phyloP scores from a whole-genome alignment of 495 filamentous ascomycete genomes.

The Cercophora samala region DNA sequence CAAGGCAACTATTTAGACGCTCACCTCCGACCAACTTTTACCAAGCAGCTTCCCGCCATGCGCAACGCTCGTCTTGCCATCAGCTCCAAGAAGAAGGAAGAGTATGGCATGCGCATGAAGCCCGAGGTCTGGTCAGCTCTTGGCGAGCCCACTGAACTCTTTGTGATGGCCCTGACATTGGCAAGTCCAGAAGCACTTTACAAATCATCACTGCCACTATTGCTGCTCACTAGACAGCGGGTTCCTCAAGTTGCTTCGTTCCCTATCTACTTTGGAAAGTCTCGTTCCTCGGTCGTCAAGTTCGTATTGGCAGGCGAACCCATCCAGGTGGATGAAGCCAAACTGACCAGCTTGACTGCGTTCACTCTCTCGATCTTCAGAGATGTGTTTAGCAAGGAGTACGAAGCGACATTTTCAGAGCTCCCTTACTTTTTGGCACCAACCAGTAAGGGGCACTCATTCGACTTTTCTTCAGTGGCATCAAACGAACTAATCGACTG shows the following conservation, averaged over 20 bases:
- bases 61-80: slow-evolving; percentile 86
- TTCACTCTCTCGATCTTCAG: slow-evolving; percentile 76
- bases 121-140: slow-evolving; percentile 66
- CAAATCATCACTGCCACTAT: slow-evolving; percentile 59
- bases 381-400: slow-evolving; percentile 89
- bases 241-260: slow-evolving; percentile 68
- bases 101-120: slow-evolving; percentile 77
- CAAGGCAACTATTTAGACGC: slow-evolving; percentile 66
- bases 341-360: slow-evolving; percentile 44
- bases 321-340: slow-evolving; percentile 33
- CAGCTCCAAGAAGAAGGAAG: slow-evolving; percentile 65
- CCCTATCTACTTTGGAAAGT: slow-evolving; percentile 63
- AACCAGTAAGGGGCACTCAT: slow-evolving; percentile 33
- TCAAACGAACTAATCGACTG: slow-evolving; percentile 60
- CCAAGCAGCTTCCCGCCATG: slow-evolving; percentile 75
- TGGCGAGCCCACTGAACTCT: slow-evolving; percentile 57
- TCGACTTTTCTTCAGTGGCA: slow-evolving; percentile 26
- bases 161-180: slow-evolving; percentile 62
- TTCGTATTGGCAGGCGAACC: slow-evolving; percentile 40
- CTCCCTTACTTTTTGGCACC: slow-evolving; percentile 89
- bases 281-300: slow-evolving; percentile 56
- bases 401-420: slow-evolving; percentile 56
- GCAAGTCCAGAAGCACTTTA: slow-evolving; percentile 55
- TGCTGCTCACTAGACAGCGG: slow-evolving; percentile 65
- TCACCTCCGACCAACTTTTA: slow-evolving; percentile 68